Evolutionary conservation across 1,139 yeast genomes (phyloP).

Genomic region (Zygotorulaspora mrakii): DNA sequence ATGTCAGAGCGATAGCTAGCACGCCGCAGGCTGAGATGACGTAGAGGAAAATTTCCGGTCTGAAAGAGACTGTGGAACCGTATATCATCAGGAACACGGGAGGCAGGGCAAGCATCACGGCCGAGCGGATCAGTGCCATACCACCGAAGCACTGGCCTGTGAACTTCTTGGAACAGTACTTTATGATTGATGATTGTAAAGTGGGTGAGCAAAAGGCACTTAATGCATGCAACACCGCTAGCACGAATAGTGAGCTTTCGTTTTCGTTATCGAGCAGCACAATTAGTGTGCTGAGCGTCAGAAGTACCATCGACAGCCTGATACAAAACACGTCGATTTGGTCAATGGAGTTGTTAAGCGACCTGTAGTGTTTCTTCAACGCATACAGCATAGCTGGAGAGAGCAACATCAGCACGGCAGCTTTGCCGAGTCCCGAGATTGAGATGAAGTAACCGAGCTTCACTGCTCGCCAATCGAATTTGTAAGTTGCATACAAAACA

Average conservation of each 20-base stretch:
- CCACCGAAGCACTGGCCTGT: constrained; percentile 56
- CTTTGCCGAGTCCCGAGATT: constrained; percentile 46
- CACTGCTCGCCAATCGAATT: constrained; percentile 56
- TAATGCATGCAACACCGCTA: constrained; percentile 39
- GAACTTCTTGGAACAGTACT: constrained; percentile 45
- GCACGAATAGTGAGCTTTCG: constrained; percentile 16
- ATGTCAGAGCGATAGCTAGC: constrained; percentile 21
- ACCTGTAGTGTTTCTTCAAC: constrained; percentile 36
- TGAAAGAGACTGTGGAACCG: constrained; percentile 37
- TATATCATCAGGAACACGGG: constrained; percentile 42
- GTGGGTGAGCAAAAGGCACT: constrained; percentile 44
- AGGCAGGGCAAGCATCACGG: constrained; percentile 42
- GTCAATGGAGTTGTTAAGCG: constrained; percentile 44
- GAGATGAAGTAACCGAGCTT: constrained; percentile 61
- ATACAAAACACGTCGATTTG: constrained; percentile 50
- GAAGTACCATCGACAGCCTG: constrained; percentile 40
- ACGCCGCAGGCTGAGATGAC: constrained; percentile 27
- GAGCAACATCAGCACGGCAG: constrained; percentile 41
- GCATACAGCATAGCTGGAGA: constrained; percentile 44
- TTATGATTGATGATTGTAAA: constrained; percentile 45
- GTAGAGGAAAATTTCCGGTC: constrained; percentile 36
- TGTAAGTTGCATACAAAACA: constrained; percentile 55
- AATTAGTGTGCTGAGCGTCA: constrained; percentile 43
- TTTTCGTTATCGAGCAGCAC: constrained; percentile 30
- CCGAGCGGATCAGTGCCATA: constrained; percentile 45